Percentiles rank a stretch among this genome's conserved stretches.
phyloP scores from a whole-genome alignment of 2,329 filamentous ascomycete species.

The Hypomyces perniciosus region DNA sequence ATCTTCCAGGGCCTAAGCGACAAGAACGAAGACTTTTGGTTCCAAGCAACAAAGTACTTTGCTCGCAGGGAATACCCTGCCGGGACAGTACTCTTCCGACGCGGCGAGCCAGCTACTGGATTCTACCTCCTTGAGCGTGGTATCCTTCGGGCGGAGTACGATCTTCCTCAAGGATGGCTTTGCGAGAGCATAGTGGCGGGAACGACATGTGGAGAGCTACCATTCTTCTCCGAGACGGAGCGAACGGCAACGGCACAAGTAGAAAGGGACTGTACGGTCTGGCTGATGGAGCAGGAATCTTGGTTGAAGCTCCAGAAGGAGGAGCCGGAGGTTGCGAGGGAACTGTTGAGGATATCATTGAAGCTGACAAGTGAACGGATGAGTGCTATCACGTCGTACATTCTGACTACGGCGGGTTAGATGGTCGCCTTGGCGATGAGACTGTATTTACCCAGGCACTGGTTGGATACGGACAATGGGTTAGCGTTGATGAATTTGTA shows the following conservation, averaged over 20 bases:
- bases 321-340: constrained; percentile 71
- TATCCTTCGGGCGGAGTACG: constrained; percentile 84
- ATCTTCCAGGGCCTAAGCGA: constrained; percentile 86
- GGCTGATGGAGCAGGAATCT: constrained; percentile 66
- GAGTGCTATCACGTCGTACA: constrained; percentile 58
- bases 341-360: constrained; percentile 79
- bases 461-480: background rate
- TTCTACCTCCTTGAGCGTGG: constrained; percentile 91
- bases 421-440: background rate
- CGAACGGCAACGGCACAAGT: constrained; percentile 82
- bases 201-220: constrained; percentile 90
- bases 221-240: constrained; percentile 88
- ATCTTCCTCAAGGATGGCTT: constrained; percentile 80
- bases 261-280: constrained; percentile 75
- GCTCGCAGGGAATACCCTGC: constrained; percentile 57
- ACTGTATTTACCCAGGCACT: no score
- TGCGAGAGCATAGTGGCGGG: constrained; percentile 91
- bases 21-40: constrained; percentile 95
- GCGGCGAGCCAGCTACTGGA: constrained; percentile 69
- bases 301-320: constrained; percentile 69
- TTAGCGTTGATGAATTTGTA: constrained; percentile 1
- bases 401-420: constrained; percentile 44
- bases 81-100: constrained; percentile 69
- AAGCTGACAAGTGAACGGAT: constrained; percentile 94
- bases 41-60: constrained; percentile 72